Evolutionary conservation across 495 filamentous ascomycete species (phyloP).

Genomic region (Cercophora scortea): DNA sequence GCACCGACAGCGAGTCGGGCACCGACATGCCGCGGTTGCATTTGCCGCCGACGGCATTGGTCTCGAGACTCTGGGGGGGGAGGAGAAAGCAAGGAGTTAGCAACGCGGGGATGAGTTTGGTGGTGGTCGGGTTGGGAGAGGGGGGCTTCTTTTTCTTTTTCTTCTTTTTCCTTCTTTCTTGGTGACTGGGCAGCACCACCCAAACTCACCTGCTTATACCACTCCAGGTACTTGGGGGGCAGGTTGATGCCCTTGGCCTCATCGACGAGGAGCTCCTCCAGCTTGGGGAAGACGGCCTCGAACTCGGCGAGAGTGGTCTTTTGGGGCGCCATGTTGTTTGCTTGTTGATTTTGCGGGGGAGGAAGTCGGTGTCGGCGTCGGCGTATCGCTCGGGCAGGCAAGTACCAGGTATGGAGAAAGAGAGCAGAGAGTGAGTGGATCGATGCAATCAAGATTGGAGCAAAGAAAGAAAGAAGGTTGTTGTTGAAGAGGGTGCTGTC

Average conservation of each 20-base stretch:
- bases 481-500: too few relatives aligned
- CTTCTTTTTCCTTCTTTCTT: too few relatives aligned
- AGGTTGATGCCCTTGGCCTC: slow-evolving; percentile 73
- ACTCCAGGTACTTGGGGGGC: slow-evolving; percentile 72
- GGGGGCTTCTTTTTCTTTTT: too few relatives aligned
- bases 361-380: background rate
- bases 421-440: too few relatives aligned
- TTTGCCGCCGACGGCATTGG: slow-evolving; percentile 90
- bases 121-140: too few relatives aligned
- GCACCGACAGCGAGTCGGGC: slow-evolving; percentile 76
- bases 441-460: too few relatives aligned
- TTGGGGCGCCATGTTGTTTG: slow-evolving; percentile 50
- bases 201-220: slow-evolving; percentile 69
- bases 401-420: too few relatives aligned
- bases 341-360: slow-evolving; percentile 11
- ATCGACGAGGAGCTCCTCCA: slow-evolving; percentile 67
- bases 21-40: slow-evolving; percentile 98
- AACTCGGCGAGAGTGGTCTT: slow-evolving; percentile 73
- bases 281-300: slow-evolving; percentile 75
- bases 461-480: too few relatives aligned
- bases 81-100: slow-evolving; percentile 1
- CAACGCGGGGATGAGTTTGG: background rate
- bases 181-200: background rate
- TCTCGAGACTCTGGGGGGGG: slow-evolving; percentile 56
- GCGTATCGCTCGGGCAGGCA: too few relatives aligned